These are phyloP conservation scores for Leccinum subrobustum DNA, from an alignment of 1,284 basidiomycete genomes.

Conservation along the genomic window DNA sequence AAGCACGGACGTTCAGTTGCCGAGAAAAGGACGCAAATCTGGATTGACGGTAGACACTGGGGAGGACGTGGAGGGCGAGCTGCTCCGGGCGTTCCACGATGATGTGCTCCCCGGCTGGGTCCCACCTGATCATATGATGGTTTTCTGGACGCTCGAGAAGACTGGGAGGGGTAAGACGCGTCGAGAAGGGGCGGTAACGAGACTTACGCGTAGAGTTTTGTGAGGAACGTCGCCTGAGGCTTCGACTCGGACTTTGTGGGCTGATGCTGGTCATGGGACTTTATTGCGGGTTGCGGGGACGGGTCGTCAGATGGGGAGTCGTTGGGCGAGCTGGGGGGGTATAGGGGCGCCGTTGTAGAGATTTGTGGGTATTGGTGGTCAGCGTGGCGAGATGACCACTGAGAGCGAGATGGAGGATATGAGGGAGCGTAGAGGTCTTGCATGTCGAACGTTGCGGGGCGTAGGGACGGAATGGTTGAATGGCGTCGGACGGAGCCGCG, in stretches of 20 bases:
- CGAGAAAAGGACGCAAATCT: constrained; percentile 92
- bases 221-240: constrained; percentile 87
- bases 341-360: constrained; percentile 37
- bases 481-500: constrained; percentile 32
- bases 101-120: constrained; percentile 85
- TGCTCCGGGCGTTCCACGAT: constrained; percentile 90
- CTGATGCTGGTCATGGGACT: constrained; percentile 47
- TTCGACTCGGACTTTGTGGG: constrained; percentile 62
- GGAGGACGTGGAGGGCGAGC: constrained; percentile 84
- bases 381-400: constrained; percentile 32
- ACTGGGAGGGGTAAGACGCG: constrained; percentile 38
- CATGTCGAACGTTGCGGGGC: constrained; percentile 37
- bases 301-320: constrained; percentile 49
- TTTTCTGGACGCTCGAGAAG: constrained; percentile 83
- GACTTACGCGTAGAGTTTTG: constrained; percentile 87
- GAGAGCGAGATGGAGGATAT: constrained; percentile 41
- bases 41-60: constrained; percentile 88
- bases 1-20: constrained; percentile 80
- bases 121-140: constrained; percentile 92
- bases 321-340: constrained; percentile 44
- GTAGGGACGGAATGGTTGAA: constrained; percentile 37
- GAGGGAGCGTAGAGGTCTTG: constrained; percentile 69
- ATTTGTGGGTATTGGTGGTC: constrained; percentile 39
- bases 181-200: constrained; percentile 3
- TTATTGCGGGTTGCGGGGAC: constrained; percentile 43